Conservation (phyloP, 2,329 filamentous ascomycete species). For the Chaetomium globosum region DNA sequence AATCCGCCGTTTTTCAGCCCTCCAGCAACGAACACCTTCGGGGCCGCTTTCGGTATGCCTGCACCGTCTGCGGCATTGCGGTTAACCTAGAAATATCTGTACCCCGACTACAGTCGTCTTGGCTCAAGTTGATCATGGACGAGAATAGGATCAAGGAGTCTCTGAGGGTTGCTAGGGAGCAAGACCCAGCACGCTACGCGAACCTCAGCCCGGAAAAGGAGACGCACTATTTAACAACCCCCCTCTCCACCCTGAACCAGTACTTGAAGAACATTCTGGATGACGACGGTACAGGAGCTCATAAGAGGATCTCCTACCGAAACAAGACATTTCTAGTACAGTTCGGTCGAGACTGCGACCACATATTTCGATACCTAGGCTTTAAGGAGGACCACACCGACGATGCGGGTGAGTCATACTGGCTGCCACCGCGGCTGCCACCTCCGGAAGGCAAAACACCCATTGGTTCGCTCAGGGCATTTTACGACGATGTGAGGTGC, state of each 20-base stretch:
- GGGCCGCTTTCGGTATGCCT: slow-evolving; percentile 45
- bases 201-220: slow-evolving; percentile 41
- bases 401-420: slow-evolving; percentile 46
- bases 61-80: slow-evolving; percentile 50
- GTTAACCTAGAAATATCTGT: slow-evolving; percentile 53
- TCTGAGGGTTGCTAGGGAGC: slow-evolving; percentile 37
- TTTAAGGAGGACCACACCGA: slow-evolving; percentile 50
- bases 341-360: slow-evolving; percentile 55
- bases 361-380: slow-evolving; percentile 54
- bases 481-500: slow-evolving; percentile 53
- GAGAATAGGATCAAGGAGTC: slow-evolving; percentile 48
- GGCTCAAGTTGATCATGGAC: slow-evolving; percentile 52
- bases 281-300: slow-evolving; percentile 39
- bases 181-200: slow-evolving; percentile 54
- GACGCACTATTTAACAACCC: slow-evolving; percentile 47
- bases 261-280: slow-evolving; percentile 56
- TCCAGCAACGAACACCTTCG: slow-evolving; percentile 42
- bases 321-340: slow-evolving; percentile 61
- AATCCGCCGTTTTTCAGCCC: neutral
- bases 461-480: slow-evolving; percentile 50
- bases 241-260: slow-evolving; percentile 51
- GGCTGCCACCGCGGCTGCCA: slow-evolving; percentile 43
- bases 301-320: slow-evolving; percentile 55
- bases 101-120: slow-evolving; percentile 50
- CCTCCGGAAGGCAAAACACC: slow-evolving; percentile 43